Percentiles rank a stretch among this genome's conserved stretches.
These are phyloP conservation scores for Ilex aquifolium DNA, from an alignment of 257 asterid genomes.

Conservation along the genomic window DNA sequence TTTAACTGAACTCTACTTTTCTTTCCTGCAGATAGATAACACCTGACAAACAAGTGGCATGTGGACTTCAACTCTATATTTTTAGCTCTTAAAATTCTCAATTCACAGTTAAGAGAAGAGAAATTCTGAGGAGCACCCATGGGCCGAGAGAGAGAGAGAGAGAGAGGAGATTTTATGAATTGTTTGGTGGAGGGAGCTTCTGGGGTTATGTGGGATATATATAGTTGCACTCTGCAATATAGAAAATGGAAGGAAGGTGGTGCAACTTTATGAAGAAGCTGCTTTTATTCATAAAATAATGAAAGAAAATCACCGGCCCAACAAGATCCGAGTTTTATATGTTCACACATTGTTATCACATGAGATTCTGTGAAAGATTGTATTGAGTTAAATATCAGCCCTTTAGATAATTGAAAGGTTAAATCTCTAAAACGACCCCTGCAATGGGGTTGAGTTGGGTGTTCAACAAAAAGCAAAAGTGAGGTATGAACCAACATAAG, in stretches of 20 bases:
- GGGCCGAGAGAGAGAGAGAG: conserved; percentile 2
- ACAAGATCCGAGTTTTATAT: neutral
- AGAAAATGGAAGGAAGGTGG: conserved; percentile 14
- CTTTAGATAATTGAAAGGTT: conserved; percentile 29
- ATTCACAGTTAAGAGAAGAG: conserved; percentile 30
- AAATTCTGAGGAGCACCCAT: conserved; percentile 22
- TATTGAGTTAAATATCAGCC: conserved; percentile 4
- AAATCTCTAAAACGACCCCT: conserved; percentile 2
- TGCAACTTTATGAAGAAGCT: conserved; percentile 16
- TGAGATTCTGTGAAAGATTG: conserved; percentile 16
- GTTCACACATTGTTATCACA: conserved; percentile 6
- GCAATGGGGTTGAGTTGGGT: conserved; percentile 7
- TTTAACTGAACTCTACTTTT: conserved; percentile 37
- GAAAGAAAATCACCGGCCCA: conserved; percentile 14
- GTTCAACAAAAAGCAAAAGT: too few species aligned
- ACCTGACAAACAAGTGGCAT: conserved; percentile 48
- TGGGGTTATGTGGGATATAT: conserved; percentile 18
- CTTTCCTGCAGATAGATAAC: conserved; percentile 45
- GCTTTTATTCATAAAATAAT: conserved; percentile 1
- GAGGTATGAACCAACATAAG: too few species aligned
- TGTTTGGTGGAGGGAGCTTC: conserved; percentile 11
- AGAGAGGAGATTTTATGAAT: neutral
- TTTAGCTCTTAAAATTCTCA: conserved; percentile 44
- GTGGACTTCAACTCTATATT: conserved; percentile 25
- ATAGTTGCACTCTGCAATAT: conserved; percentile 21